These are phyloP conservation scores for Wickerhamomyces rabaulensis DNA, from an alignment of 805 yeast species.

Conservation along the genomic window DNA sequence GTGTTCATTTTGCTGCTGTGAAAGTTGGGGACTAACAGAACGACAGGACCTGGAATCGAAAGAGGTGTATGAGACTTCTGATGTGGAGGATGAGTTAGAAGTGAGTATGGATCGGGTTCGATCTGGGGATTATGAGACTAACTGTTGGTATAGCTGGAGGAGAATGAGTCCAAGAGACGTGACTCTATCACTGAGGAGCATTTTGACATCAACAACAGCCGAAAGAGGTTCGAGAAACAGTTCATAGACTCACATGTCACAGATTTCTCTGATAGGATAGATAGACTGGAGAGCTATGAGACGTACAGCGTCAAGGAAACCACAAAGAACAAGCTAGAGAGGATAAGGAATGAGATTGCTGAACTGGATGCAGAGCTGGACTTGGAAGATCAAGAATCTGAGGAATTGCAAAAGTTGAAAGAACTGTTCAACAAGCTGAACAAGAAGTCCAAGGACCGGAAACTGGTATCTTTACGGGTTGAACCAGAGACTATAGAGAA, in stretches of 20 bases:
- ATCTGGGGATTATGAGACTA: neutral
- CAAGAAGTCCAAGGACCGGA: conserved; percentile 8
- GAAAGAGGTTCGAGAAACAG: conserved; percentile 24
- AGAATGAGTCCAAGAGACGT: conserved; percentile 7
- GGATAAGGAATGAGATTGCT: conserved; percentile 35
- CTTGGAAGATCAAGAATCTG: conserved; percentile 9
- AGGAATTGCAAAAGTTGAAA: conserved; percentile 19
- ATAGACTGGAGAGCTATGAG: conserved; percentile 29
- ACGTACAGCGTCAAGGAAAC: conserved; percentile 31
- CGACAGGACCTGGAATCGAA: conserved; percentile 22
- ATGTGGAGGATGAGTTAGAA: conserved; percentile 36
- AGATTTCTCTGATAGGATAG: conserved; percentile 27
- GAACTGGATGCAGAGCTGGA: conserved; percentile 26
- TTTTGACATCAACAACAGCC: conserved; percentile 16
- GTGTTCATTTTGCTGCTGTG: neutral
- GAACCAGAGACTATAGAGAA: neutral
- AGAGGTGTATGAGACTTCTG: conserved; percentile 39
- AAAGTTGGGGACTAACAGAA: neutral
- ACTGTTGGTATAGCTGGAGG: neutral
- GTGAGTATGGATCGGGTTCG: conserved; percentile 10
- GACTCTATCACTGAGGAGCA: conserved; percentile 19
- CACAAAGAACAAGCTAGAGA: conserved; percentile 30
- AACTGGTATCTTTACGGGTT: conserved; percentile 1
- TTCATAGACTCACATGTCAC: conserved; percentile 20
- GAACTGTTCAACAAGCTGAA: conserved; percentile 14